phyloP scores from a whole-genome alignment of 441 rosid genomes.

The Populus trichocarpa region DNA sequence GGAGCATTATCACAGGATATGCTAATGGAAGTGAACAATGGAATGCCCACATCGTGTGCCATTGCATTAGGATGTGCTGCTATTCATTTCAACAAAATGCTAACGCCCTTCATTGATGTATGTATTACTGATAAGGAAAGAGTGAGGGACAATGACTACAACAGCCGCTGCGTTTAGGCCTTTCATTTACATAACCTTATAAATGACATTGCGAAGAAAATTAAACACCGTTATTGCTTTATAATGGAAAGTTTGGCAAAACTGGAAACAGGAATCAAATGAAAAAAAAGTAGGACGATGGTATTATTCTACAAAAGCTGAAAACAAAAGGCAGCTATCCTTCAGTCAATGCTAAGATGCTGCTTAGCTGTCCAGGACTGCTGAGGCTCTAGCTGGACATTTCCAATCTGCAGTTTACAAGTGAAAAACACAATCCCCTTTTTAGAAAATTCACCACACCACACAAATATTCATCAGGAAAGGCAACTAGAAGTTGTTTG shows the following conservation, averaged over 20 bases:
- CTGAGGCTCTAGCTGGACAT: slow-evolving; percentile 68
- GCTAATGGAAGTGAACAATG: too few relatives aligned
- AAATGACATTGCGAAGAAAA: neutral
- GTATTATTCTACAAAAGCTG: slow-evolving; percentile 2
- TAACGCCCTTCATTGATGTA: slow-evolving; percentile 48
- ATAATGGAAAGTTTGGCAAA: too few relatives aligned
- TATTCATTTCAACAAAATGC: slow-evolving; percentile 45
- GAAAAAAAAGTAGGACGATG: too few relatives aligned
- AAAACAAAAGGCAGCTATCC: slow-evolving; percentile 10
- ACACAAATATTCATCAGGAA: slow-evolving; percentile 1
- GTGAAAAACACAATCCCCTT: slow-evolving; percentile 12
- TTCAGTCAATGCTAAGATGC: slow-evolving; percentile 52
- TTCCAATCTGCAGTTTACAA: slow-evolving; percentile 56
- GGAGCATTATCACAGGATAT: too few relatives aligned
- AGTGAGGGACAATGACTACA: neutral
- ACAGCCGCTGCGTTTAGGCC: too few relatives aligned
- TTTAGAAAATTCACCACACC: neutral
- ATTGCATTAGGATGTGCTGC: slow-evolving; percentile 29
- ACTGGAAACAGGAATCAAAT: too few relatives aligned
- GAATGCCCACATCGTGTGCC: too few relatives aligned
- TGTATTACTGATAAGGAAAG: slow-evolving; percentile 52
- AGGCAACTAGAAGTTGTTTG: slow-evolving; percentile 3
- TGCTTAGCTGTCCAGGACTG: slow-evolving; percentile 87
- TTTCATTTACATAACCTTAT: too few relatives aligned
- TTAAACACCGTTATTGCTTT: slow-evolving; percentile 4